Conservation (phyloP, 345 rosid species). For the Arabidopsis arenosa region DNA sequence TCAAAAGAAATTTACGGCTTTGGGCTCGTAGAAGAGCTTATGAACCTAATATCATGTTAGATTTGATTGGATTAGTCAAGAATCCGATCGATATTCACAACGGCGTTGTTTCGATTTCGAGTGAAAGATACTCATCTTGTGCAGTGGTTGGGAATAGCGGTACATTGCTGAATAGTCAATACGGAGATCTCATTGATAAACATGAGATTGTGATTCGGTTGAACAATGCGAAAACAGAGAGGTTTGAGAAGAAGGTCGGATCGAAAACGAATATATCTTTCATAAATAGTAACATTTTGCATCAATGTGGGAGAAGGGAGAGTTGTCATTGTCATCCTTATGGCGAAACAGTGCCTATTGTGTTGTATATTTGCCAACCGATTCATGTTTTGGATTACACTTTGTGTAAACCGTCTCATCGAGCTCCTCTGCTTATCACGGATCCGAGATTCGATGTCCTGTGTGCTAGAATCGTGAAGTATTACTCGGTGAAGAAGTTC, state of each 20-base stretch:
- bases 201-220: conserved; percentile 84
- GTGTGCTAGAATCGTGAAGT: conserved; percentile 80
- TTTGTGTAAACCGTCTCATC: conserved; percentile 62
- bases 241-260: conserved; percentile 66
- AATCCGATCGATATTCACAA: conserved; percentile 57
- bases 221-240: conserved; percentile 77
- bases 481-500: conserved; percentile 75
- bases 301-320: conserved; percentile 66
- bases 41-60: conserved; percentile 65
- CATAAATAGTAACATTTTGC: conserved; percentile 86
- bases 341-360: conserved; percentile 64
- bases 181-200: conserved; percentile 73
- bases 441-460: conserved; percentile 84
- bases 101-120: conserved; percentile 45
- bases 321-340: conserved; percentile 88
- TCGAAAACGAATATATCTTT: conserved; percentile 76
- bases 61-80: conserved; percentile 66
- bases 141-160: conserved; percentile 98
- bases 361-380: conserved; percentile 89
- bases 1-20: conserved; percentile 60
- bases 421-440: conserved; percentile 66
- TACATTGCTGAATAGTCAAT: conserved; percentile 58
- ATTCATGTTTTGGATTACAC: conserved; percentile 83
- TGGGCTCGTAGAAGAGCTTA: conserved; percentile 67
- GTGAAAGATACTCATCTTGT: conserved; percentile 64